Percentiles rank a stretch among this genome's conserved stretches.
Conservation (phyloP, 768 basidiomycete species). For the Daedaleopsis nitida region DNA sequence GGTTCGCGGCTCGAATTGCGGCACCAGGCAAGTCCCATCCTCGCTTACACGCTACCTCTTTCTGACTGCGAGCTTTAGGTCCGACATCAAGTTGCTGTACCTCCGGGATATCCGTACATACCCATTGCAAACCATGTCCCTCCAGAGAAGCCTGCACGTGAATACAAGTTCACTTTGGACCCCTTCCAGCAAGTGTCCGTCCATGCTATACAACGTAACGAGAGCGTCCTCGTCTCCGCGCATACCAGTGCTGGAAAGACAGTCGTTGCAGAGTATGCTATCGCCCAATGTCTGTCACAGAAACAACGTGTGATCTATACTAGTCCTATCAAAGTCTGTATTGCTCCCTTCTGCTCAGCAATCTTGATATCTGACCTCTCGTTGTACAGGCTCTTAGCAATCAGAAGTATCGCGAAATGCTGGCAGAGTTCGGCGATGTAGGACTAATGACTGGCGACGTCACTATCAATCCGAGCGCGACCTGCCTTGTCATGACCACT, state of each 20-base stretch:
- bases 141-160: conserved; percentile 84
- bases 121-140: conserved; percentile 93
- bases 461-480: conserved; percentile 96
- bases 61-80: conserved; percentile 49
- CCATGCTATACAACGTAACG: conserved; percentile 93
- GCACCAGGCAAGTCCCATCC: conserved; percentile 64
- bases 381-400: conserved; percentile 85
- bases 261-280: conserved; percentile 99
- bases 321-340: conserved; percentile 95
- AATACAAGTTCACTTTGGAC: conserved; percentile 96
- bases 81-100: conserved; percentile 95
- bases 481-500: conserved; percentile 98
- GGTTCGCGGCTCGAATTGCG: conserved; percentile 74
- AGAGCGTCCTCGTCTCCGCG: conserved; percentile 96
- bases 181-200: conserved; percentile 97
- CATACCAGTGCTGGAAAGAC: conserved; percentile 99
- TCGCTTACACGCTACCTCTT: not conserved
- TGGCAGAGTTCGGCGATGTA: conserved; percentile 96
- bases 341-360: conserved; percentile 5
- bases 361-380: conserved; percentile 5
- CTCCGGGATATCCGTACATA: conserved; percentile 86
- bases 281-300: conserved; percentile 91
- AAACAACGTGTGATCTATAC: conserved; percentile 99
- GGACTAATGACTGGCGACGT: conserved; percentile 99
- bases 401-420: conserved; percentile 98